phyloP scores from a whole-genome alignment of 257 asterid species.

The Cinchona pubescens region DNA sequence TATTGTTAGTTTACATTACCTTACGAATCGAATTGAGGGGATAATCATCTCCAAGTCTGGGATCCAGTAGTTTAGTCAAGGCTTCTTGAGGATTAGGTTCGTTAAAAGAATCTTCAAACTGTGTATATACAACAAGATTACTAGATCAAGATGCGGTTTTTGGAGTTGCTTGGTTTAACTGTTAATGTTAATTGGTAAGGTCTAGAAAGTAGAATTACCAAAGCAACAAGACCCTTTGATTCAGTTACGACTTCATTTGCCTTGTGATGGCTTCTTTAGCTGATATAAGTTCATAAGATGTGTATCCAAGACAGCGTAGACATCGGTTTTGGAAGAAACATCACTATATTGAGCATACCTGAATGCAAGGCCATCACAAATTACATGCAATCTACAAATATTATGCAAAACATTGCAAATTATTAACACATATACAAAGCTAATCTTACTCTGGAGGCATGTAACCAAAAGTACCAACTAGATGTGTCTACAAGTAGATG shows the following conservation, averaged over 20 bases:
- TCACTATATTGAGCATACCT: conserved; percentile 86
- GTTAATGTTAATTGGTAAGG: not conserved
- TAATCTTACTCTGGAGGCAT: conserved; percentile 78
- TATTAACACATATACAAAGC: too few relatives aligned
- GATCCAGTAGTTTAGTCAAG: conserved; percentile 58
- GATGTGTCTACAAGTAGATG: conserved; percentile 70
- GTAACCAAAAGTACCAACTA: conserved; percentile 87
- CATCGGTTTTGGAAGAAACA: conserved; percentile 69
- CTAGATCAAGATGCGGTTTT: not conserved
- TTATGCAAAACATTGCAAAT: too few relatives aligned
- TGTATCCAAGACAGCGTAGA: conserved; percentile 86
- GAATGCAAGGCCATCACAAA: conserved; percentile 12
- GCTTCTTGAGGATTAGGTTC: conserved; percentile 47
- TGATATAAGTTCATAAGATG: conserved; percentile 66
- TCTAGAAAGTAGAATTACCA: conserved; percentile 42
- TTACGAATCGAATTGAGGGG: conserved; percentile 63
- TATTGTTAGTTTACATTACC: conserved; percentile 36
- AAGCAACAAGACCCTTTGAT: conserved; percentile 65
- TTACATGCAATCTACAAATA: not conserved
- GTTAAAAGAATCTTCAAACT: conserved; percentile 71
- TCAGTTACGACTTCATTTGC: conserved; percentile 53
- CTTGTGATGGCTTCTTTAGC: conserved; percentile 69
- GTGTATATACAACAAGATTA: conserved; percentile 13
- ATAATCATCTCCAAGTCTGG: conserved; percentile 58
- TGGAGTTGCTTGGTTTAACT: too few relatives aligned